Evolutionary conservation across 2,329 filamentous ascomycete species (phyloP), one percentile per base, ranked within the genome.

Genomic region (Zymoseptoria passerinii): DNA sequence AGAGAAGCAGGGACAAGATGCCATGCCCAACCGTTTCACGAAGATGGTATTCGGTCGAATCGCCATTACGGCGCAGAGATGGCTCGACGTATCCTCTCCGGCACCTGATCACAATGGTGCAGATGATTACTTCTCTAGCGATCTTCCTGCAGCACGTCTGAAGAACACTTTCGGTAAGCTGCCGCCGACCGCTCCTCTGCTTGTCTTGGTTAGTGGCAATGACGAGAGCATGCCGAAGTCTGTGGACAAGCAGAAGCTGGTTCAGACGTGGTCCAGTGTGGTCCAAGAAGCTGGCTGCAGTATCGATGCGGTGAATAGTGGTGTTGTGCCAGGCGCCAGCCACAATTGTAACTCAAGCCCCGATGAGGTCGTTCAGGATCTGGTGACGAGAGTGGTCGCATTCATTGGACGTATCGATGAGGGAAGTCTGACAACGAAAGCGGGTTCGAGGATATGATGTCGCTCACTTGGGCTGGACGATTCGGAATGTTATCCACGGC

Each of bases 111-210:
- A 77, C 54, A 78, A 84, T 4, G 88, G 86, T 8, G 87, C 89
- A 59, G 92, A 96, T 70, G 92, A 96, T 70, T 90, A 88, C 69
- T 96, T 95, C 75, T 92, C 88, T n/a, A 85, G 84, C 2, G 88
- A 94, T 69, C 75, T 94, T n/a, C 72, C 76, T 0, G 80, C 83
- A 49, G 77, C 81, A 29, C 76, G 78, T 18, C 75, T 91, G 6
- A 68, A 73, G 23, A 71, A 71, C 13, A 86, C 86, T n/a, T 96
- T 92, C 80, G 81, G 84, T 3, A 75, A 75, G 53, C 76, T 90
- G 57, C 75, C 81, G 55, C 58, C 62, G 7, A 66, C 57, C 10
- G 74, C 73, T n/a, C 82, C 83, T 1, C 72, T 90, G 0, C 74
- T 88, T 63, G 82, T 89, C 18, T 69, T 91, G 29, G 83, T 84